Base-by-base conservation (phyloP, 2,329 filamentous ascomycete species). In the Pyrenochaeta sp. region DNA sequence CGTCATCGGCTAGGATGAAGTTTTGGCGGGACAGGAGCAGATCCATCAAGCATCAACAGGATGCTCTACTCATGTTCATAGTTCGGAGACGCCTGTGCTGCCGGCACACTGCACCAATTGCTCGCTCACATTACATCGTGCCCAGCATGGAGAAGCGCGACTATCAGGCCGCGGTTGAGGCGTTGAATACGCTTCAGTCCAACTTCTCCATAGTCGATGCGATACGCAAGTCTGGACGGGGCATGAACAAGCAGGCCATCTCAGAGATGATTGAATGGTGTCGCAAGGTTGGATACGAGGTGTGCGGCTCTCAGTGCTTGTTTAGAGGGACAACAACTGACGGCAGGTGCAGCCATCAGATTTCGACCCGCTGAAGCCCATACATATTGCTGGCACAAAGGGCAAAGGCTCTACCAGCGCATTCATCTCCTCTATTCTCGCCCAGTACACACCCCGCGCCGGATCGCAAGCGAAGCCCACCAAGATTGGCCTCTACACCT, bases 371-470 rank as follows among this genome's bases (percentile, higher is more conserved):
- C 69, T 89, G 57, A 88, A 84, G 54, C 78, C 83, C 61, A 86
- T 98, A 56, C 94, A 98, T 72, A 87, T 98, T 40, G 91, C 94
- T 1, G 94, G 94, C 11, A 97, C 93, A 4, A 98, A 97, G 75
- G 94, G 94, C 55, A 98, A 97, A 75, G 93, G 93, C 35, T 95
- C 91, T 2, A 92, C 92, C 0, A 91, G 90, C 61, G 90, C 93
- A 9, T 94, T 93, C 73, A 85, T 92, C 17, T 91, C 92, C 12
- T 88, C 88, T 2, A 90, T 96, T 58, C 81, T 97, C n/a, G 78
- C 82, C 3, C 85, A 88, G 63, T 88, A 89, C 68, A 74, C 80
- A 2, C 71, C 77, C 2, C 66, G 79, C 67, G 52, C 68, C 18
- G 62, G 64, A 48, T 31, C 71, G 44, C 44, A 55, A 56, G 75